A percentile compares a stretch with the other conserved stretches of the same genome.
phyloP scores from a whole-genome alignment of 495 filamentous ascomycete species.

The Cercophora sp. region DNA sequence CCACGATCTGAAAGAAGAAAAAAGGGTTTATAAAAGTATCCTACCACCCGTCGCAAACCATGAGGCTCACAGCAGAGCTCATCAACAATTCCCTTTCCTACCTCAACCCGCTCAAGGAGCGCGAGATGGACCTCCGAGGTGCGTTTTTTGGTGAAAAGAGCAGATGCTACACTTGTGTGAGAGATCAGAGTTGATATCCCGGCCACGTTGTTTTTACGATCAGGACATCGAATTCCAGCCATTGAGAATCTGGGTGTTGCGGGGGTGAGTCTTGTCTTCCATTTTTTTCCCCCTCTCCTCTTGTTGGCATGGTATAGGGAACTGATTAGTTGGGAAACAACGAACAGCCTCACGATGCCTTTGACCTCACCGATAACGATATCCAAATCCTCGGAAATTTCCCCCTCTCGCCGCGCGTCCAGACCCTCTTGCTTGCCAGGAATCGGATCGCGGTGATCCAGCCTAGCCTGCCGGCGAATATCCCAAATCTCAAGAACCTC shows the following conservation, averaged over 20 bases:
- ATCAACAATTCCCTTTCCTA: slow-evolving; percentile 89
- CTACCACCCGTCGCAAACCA: too few relatives aligned
- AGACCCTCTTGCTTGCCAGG: slow-evolving; percentile 80
- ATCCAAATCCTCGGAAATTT: slow-evolving; percentile 86
- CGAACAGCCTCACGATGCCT: slow-evolving; percentile 72
- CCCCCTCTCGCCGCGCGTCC: slow-evolving; percentile 83
- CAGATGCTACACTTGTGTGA: slow-evolving; percentile 84
- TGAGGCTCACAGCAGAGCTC: slow-evolving; percentile 94
- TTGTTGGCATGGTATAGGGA: not conserved
- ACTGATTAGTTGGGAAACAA: not conserved
- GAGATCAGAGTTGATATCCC: slow-evolving; percentile 82
- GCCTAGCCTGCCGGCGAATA: slow-evolving; percentile 60
- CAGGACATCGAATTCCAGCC: slow-evolving; percentile 95
- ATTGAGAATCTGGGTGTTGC: slow-evolving; percentile 98
- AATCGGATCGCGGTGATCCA: slow-evolving; percentile 85
- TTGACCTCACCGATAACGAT: slow-evolving; percentile 98
- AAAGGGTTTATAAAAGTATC: too few relatives aligned
- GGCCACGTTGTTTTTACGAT: slow-evolving; percentile 37
- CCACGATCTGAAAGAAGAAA: too few relatives aligned
- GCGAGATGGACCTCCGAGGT: slow-evolving; percentile 99
- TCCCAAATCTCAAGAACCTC: slow-evolving; percentile 74
- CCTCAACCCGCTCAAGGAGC: slow-evolving; percentile 95
- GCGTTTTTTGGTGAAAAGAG: slow-evolving; percentile 80
- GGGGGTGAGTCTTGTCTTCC: slow-evolving; percentile 56
- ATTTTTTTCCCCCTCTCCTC: slow-evolving; percentile 6